phyloP scores from a whole-genome alignment of 2,329 filamentous ascomycete species.

The Fusarium incarnatum region DNA sequence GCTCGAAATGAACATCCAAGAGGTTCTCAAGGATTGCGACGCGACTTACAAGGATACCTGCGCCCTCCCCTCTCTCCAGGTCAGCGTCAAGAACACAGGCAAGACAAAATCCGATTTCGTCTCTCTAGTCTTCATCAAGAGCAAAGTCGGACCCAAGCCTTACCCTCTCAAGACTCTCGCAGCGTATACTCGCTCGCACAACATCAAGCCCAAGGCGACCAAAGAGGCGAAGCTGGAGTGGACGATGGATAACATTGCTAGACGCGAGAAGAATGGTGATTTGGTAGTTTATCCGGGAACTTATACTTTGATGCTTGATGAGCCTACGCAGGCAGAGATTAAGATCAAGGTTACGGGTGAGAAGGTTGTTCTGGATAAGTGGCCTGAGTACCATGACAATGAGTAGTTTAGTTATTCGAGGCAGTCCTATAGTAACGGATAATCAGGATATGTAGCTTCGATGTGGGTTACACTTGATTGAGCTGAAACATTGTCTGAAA shows the following conservation, averaged over 20 bases:
- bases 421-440: too few relatives aligned
- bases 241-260: constrained; percentile 12
- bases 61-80: not conserved
- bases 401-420: too few relatives aligned
- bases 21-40: not conserved
- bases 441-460: too few relatives aligned
- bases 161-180: constrained; percentile 11
- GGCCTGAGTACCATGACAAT: not conserved
- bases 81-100: constrained; percentile 6
- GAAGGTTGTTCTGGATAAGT: not conserved
- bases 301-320: constrained; percentile 6
- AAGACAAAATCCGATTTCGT: not conserved
- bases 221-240: not conserved
- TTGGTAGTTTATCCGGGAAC: constrained; percentile 8
- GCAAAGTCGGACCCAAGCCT: constrained; percentile 1
- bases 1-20: not conserved
- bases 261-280: constrained; percentile 1
- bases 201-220: fast-evolving
- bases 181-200: not conserved
- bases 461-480: too few relatives aligned
- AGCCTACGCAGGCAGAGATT: not conserved
- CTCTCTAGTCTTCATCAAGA: not conserved
- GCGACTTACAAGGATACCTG: not conserved
- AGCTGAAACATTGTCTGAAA: too few relatives aligned
- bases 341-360: constrained; percentile 1